These are phyloP conservation scores for Chalciporus pseudorubinellus DNA, from an alignment of 768 basidiomycete genomes.

Conservation along the genomic window DNA sequence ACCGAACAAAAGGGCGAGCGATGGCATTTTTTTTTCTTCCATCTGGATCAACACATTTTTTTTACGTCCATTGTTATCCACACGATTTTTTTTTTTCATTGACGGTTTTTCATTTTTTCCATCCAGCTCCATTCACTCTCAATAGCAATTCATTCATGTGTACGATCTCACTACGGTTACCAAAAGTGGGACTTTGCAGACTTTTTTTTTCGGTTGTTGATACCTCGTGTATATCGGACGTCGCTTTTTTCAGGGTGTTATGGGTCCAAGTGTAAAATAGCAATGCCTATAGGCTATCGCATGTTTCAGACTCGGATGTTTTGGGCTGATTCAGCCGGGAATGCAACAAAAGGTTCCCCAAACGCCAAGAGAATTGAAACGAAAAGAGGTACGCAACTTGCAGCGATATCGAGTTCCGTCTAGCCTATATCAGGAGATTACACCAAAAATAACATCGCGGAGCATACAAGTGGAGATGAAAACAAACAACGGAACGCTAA, in stretches of 20 bases:
- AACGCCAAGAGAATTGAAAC: too few species aligned
- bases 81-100: not conserved
- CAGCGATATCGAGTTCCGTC: not conserved
- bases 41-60: not conserved
- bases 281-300: not conserved
- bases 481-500: not conserved
- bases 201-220: not conserved
- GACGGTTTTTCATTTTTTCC: not conserved
- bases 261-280: not conserved
- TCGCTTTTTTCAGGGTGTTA: not conserved
- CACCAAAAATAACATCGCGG: not conserved
- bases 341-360: not conserved
- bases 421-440: not conserved
- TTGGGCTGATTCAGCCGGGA: not conserved
- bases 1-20: not conserved
- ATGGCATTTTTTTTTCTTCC: too few species aligned
- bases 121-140: not conserved
- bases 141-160: not conserved
- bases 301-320: too few species aligned
- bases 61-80: too few species aligned
- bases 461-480: not conserved
- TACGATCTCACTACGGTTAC: conserved; percentile 8
- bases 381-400: not conserved
- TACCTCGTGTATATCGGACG: conserved; percentile 5
- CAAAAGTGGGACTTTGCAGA: conserved; percentile 16